Evolutionary conservation across 2,329 filamentous ascomycete genomes (phyloP).

Genomic region (Fusarium bactridioides): DNA sequence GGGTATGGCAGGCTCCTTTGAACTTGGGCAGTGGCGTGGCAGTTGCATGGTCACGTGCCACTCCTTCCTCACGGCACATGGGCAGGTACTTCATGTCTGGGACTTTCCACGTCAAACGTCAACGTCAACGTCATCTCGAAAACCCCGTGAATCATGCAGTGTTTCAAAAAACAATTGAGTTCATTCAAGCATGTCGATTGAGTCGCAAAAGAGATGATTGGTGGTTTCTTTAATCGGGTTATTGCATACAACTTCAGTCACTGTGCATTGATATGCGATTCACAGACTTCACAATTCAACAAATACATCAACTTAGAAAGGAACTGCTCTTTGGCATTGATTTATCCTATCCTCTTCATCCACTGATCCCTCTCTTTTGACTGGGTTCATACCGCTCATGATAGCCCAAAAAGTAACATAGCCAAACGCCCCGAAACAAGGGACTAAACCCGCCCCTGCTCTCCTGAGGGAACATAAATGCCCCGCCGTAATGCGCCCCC

Average conservation of each 20-base stretch:
- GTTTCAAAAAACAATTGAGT: neutral
- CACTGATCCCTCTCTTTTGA: constrained; percentile 36
- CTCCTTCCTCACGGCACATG: neutral
- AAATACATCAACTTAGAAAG: constrained; percentile 15
- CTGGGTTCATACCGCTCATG: constrained; percentile 39
- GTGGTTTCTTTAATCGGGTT: neutral
- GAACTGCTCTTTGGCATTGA: constrained; percentile 38
- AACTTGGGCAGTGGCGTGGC: neutral
- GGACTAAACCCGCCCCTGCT: constrained; percentile 30
- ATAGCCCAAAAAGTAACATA: constrained; percentile 35
- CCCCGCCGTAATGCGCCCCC: constrained; percentile 39
- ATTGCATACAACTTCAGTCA: neutral
- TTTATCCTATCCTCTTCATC: constrained; percentile 34
- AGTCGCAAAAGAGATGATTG: neutral
- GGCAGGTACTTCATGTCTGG: neutral
- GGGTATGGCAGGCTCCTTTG: constrained; percentile 8
- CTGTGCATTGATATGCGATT: neutral
- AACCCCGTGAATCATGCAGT: neutral
- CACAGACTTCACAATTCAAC: neutral
- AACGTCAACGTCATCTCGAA: neutral
- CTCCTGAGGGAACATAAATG: constrained; percentile 34
- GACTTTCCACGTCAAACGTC: neutral
- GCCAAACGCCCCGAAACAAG: constrained; percentile 40
- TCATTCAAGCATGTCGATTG: neutral
- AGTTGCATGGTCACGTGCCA: constrained; percentile 14